Evolutionary conservation across 2,329 filamentous ascomycete genomes (phyloP), one percentile per base, ranked within the genome.

Genomic region (Aspergillus awamori): DNA sequence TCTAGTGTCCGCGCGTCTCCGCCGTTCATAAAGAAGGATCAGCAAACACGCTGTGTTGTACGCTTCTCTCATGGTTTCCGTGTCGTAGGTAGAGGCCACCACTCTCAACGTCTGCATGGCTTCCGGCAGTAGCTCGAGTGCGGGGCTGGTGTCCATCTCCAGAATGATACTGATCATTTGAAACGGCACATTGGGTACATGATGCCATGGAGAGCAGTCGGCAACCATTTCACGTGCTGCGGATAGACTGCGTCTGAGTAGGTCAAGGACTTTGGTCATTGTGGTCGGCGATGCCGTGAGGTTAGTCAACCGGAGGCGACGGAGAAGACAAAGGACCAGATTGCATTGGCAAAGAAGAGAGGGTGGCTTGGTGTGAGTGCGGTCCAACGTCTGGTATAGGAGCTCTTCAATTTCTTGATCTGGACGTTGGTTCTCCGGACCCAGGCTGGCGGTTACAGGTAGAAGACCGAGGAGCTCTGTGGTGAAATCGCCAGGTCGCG

Each of bases 171-270:
- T 85, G 17, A 85, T 79, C 2, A 83, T 81, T 41, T 86, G 84
- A 56, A 87, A 87, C 0, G 84, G 84, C 0, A 86, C 81, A 51
- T 87, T 86, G 24, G 82, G 82, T 43, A 84, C 79, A 55, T 87
- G 84, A 65, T 86, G 84, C 84, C 84, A 87, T 0, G 84, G 84
- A 1, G 75, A 74, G 13, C 78, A 75, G 24, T 72, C 70, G 2
- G 74, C 71, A 0, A 81, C 70, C 70, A 86, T 80, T 2, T 66
- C 69, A 2, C 78, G 77, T 0, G 83, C 82, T 1, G 80, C 79
- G 2, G 72, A 69, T 2, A 86, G 76, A 0, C 79, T 83, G 8
- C 75, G 72, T 30, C 63, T 65, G 0, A 80, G 74, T 6, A 86
- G 71, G 0, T 67, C 70, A 2, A 86, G 74, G 2, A 85, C 78